Conservation (phyloP, 331 rosid genomes). For the Cydonia oblonga region DNA sequence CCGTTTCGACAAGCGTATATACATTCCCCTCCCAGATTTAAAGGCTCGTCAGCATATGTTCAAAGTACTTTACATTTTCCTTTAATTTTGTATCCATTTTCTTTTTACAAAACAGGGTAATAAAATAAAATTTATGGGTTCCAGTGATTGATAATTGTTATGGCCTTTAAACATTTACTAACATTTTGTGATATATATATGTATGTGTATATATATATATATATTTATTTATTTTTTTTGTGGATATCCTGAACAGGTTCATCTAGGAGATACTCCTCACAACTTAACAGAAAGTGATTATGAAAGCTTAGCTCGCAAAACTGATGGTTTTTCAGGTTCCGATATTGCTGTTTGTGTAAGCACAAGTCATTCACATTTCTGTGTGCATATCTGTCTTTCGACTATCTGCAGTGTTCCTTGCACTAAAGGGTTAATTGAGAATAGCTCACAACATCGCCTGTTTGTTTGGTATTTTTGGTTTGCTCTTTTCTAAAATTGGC, state of each 20-base stretch:
- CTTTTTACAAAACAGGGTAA: background rate
- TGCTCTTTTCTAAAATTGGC: constrained; percentile 6
- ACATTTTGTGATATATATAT: too few relatives aligned
- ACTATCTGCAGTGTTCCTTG: background rate
- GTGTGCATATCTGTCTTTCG: background rate
- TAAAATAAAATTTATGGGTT: background rate
- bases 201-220: too few relatives aligned
- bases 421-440: background rate
- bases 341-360: constrained; percentile 95
- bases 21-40: constrained; percentile 89
- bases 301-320: constrained; percentile 68
- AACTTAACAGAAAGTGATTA: constrained; percentile 80
- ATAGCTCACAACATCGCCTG: background rate
- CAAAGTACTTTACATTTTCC: constrained; percentile 46
- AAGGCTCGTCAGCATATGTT: constrained; percentile 98
- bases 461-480: background rate
- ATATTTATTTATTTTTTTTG: too few relatives aligned
- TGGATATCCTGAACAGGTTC: constrained; percentile 52
- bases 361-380: constrained; percentile 1
- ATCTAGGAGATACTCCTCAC: constrained; percentile 96
- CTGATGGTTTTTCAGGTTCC: constrained; percentile 96
- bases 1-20: constrained; percentile 94
- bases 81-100: constrained; percentile 1
- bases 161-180: background rate
- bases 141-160: background rate